Evolutionary conservation across 140 eudicot genomes (phyloP), one percentile per base, ranked within the genome.

Genomic region (Cichorium intybus): DNA sequence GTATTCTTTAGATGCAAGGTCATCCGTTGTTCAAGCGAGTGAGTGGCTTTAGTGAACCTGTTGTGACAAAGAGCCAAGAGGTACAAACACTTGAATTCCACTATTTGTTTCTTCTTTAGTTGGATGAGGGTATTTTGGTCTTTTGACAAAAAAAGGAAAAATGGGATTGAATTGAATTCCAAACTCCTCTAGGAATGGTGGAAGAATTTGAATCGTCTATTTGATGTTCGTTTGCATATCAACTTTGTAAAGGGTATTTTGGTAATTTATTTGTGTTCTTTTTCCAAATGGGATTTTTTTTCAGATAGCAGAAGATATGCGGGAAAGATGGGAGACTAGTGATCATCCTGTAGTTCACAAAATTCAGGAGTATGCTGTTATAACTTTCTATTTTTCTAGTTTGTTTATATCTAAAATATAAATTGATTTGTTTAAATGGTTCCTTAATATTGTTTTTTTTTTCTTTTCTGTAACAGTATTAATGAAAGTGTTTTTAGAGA

Each of bases 321-420:
- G 89, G 70, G 99, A 93, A 75, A 80, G 84, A 80, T 89, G 95
- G 94, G 97, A 93, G 66, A 87, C 96, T 48, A 83, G 88, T 73
- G 99, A 93, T 84, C 81, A 81, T 82, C 99, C 95, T 62, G 90
- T 89, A 51, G 95, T 93, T 47, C 87, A 86, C 72, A 93, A 93
- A 66, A 82, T 93, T 59, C 97, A 93, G 52, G 97, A 88, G 99
- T 93, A 86, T 41, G 95, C 54, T 43, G 6, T 48, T 43, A 7
- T 26, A 20, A 56, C 29, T 46, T 20, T n/a, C 5, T 33, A 37
- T 29, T 41, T 4, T 64, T 58, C 60, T 45, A 45, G 15, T 33
- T 45, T 10, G 5, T 33, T 53, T 31, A 54, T 16, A 37, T 48
- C 8, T 59, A 1, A 51, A 4, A 41, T 67, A 18, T n/a, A 26